Base-by-base conservation (phyloP, 768 basidiomycete species). In the Hortiboletus campestris region DNA sequence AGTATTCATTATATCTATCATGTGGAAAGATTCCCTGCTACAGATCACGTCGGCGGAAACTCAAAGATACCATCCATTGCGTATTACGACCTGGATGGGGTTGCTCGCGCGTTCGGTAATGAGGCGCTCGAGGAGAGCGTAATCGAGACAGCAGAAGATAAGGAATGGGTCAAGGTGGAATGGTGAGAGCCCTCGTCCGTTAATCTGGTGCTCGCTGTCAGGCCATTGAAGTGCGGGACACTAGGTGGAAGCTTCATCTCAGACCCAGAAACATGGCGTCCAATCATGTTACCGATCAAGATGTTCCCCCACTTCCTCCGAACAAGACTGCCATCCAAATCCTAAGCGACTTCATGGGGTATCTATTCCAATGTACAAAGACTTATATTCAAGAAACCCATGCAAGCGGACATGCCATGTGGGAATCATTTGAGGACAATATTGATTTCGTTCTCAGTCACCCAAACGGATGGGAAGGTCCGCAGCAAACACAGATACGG, bases 51-150 rank as follows among this genome's bases (percentile, higher is more conserved):
- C n/a, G 77, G 77, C 2, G 76, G 78, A 16, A 73, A 77, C 55
- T 78, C 74, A 17, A 82, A 82, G 60, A 80, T 82, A 48, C 81
- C 79, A 0, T 76, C 79, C 11, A 70, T 82, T 20, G 64, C 78
- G 6, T 78, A 77, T 53, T 83, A 82, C 50, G 78, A 80, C 56
- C 28, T 50, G 11, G 60, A 67, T 13, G 80, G 80, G 0, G 56
- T 52, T 3, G 64, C 76, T 32, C 68, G 66, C 25, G 80, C 80
- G 0, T 71, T 75, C 17, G 81, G 81, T 2, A 74, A 76, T 14
- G 79, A 80, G 55, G 78, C 80, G 1, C 60, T 59, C n/a, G 66
- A 71, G 38, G 77, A 76, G 42, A 67, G 67, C 29, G 65, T 72
- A 6, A 62, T 75, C 9, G 76, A 76, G 44, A 62, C 40, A 48